Percentiles rank a stretch among this genome's conserved stretches.
Conservation (phyloP, 2,329 filamentous ascomycete genomes). For the Neurospora crassa region DNA sequence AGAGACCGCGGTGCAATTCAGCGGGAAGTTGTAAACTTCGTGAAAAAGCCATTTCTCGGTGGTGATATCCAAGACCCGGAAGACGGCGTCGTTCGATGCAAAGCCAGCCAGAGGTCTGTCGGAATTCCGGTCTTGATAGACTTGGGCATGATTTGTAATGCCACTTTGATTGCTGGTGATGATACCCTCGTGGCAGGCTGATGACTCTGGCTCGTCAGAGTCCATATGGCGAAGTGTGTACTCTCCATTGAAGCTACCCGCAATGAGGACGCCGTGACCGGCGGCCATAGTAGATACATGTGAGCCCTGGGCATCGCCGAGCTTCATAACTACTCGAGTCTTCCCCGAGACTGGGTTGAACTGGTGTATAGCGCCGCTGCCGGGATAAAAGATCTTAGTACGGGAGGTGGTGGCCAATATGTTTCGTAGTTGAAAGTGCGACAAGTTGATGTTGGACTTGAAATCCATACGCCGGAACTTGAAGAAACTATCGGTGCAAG, state of each 20-base stretch:
- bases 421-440: constrained; percentile 60
- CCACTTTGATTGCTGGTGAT: constrained; percentile 40
- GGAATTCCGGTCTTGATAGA: constrained; percentile 44
- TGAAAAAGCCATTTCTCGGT: constrained; percentile 49
- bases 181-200: constrained; percentile 31
- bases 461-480: constrained; percentile 49
- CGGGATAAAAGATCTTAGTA: constrained; percentile 48
- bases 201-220: constrained; percentile 25
- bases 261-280: constrained; percentile 45
- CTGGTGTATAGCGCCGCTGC: constrained; percentile 37
- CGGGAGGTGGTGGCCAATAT: constrained; percentile 47
- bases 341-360: constrained; percentile 41
- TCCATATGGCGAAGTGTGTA: constrained; percentile 41
- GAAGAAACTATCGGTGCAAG: constrained; percentile 41
- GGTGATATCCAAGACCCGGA: constrained; percentile 48
- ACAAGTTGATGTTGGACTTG: constrained; percentile 40
- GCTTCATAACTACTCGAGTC: constrained; percentile 34
- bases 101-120: constrained; percentile 47
- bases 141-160: constrained; percentile 57
- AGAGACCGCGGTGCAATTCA: constrained; percentile 67
- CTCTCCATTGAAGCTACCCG: constrained; percentile 48
- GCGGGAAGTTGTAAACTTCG: constrained; percentile 44
- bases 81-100: constrained; percentile 50
- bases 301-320: constrained; percentile 29
- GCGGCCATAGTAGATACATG: constrained; percentile 43